Percentiles rank a stretch among this genome's conserved stretches.
These are phyloP conservation scores for Tinospora cordifolia DNA, from an alignment of 164 flowering plant genomes.

Conservation along the genomic window DNA sequence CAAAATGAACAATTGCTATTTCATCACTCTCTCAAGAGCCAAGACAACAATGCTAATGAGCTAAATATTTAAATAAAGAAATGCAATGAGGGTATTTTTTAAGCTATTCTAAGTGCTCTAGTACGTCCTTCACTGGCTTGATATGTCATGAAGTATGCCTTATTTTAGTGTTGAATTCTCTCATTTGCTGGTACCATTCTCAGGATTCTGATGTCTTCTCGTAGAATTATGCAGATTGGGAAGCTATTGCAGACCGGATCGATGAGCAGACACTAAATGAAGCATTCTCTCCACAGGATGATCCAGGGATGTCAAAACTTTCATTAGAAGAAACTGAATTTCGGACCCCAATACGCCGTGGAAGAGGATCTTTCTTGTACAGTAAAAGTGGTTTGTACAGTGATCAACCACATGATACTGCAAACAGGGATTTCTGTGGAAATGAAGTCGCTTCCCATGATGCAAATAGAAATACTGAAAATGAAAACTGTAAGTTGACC, in stretches of 20 bases:
- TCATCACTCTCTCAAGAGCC: no score
- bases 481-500: conserved; percentile 36
- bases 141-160: background rate
- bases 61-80: no score
- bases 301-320: conserved; percentile 40
- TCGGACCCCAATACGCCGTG: conserved; percentile 56
- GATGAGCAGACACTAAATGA: conserved; percentile 34
- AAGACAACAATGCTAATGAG: no score
- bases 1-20: no score
- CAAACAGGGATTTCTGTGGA: conserved; percentile 20
- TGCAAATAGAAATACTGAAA: conserved; percentile 21
- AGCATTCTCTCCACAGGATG: conserved; percentile 30
- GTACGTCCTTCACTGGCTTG: background rate
- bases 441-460: conserved; percentile 21
- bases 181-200: background rate
- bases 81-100: no score
- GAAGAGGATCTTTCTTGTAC: conserved; percentile 81
- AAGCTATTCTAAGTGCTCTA: background rate
- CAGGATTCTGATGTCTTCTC: background rate
- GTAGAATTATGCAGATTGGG: conserved; percentile 65
- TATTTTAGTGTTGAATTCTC: background rate
- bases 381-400: conserved; percentile 50
- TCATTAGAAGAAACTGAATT: conserved; percentile 37
- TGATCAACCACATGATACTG: conserved; percentile 39
- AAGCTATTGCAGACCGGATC: conserved; percentile 57